phyloP scores from a whole-genome alignment of 164 flowering plant genomes.

The Tetrastigma voinierianum region DNA sequence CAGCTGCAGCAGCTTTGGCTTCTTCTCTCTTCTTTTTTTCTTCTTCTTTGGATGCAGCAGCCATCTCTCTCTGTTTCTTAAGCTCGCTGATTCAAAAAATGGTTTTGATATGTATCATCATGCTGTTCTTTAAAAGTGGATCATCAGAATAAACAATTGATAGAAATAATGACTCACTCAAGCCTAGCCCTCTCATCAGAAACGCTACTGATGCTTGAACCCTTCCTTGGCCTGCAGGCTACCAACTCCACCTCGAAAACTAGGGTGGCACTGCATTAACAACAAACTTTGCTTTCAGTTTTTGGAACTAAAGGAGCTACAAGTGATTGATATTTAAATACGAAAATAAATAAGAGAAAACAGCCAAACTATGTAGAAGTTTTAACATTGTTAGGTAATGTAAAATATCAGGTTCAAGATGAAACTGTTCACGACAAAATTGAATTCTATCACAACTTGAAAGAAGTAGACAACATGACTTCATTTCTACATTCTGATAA shows the following conservation, averaged over 20 bases:
- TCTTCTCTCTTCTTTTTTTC: constrained; percentile 88
- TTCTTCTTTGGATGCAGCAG: constrained; percentile 85
- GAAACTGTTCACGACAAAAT: neutral
- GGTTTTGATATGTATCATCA: constrained; percentile 1
- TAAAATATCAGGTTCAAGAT: neutral
- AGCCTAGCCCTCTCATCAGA: constrained; percentile 89
- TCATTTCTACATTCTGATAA: no score
- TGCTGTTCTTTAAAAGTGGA: neutral
- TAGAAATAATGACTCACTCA: constrained; percentile 55
- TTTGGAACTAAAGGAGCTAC: neutral
- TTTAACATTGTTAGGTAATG: no score
- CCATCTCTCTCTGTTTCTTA: constrained; percentile 85
- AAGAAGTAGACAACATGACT: no score
- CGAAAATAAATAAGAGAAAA: no score
- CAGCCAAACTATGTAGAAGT: no score
- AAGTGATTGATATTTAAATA: neutral
- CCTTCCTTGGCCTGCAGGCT: constrained; percentile 86
- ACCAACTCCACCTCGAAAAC: constrained; percentile 89
- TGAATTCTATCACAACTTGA: neutral
- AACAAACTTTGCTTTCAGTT: neutral
- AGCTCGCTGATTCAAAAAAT: constrained; percentile 58
- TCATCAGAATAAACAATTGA: neutral
- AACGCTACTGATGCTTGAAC: constrained; percentile 64
- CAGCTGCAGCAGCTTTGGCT: constrained; percentile 98
- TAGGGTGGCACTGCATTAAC: constrained; percentile 79